phyloP scores from a whole-genome alignment of 2,329 filamentous ascomycete genomes.

The Ceratocystis alfenasii region DNA sequence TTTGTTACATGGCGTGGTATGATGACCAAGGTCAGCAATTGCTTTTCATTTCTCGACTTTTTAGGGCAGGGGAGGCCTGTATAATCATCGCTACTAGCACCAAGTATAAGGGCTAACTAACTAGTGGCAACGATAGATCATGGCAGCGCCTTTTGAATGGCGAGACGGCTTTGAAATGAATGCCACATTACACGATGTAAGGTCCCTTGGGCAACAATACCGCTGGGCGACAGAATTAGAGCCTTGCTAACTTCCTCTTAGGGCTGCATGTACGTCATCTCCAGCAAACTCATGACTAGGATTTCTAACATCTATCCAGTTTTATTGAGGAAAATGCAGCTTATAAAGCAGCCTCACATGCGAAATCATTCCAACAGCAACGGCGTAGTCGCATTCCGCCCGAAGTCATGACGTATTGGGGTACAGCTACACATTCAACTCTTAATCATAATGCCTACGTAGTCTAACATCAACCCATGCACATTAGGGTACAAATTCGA shows the following conservation, averaged over 20 bases:
- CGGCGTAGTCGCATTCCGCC: slow-evolving; percentile 41
- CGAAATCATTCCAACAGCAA: slow-evolving; percentile 40
- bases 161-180: slow-evolving; percentile 93
- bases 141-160: slow-evolving; percentile 71
- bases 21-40: slow-evolving; percentile 72
- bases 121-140: slow-evolving; percentile 46
- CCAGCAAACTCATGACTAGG: neutral
- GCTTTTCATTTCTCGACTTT: neutral
- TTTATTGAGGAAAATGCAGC: slow-evolving; percentile 87
- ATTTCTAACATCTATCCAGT: slow-evolving; percentile 33
- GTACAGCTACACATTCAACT: slow-evolving; percentile 33
- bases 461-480: neutral
- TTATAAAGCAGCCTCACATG: slow-evolving; percentile 53
- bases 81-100: neutral
- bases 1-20: slow-evolving; percentile 92
- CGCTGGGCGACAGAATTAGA: neutral
- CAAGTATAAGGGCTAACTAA: neutral
- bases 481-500: slow-evolving; percentile 87
- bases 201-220: too few relatives aligned
- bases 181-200: slow-evolving; percentile 76
- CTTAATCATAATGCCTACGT: neutral
- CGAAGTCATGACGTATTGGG: slow-evolving; percentile 88
- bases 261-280: slow-evolving; percentile 42
- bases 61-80: too few relatives aligned
- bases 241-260: slow-evolving; percentile 25